A percentile compares a stretch with the other conserved stretches of the same genome.
phyloP scores from a whole-genome alignment of 306 rosid genomes.

The Notholithocarpus densiflorus region DNA sequence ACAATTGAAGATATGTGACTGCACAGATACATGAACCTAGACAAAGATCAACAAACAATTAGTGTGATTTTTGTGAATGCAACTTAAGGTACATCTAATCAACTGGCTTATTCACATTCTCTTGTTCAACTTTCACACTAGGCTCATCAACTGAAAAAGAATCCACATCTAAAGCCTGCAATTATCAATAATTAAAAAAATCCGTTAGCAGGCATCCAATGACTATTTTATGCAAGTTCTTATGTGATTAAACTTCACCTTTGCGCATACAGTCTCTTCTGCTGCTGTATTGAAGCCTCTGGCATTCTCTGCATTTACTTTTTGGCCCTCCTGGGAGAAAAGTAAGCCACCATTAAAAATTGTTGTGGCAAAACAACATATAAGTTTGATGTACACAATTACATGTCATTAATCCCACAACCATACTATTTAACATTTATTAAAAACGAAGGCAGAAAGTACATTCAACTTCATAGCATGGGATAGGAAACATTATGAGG shows the following conservation, averaged over 20 bases:
- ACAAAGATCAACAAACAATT: constrained; percentile 16
- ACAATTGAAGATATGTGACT: background rate
- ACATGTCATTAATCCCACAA: no score
- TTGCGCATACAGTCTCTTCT: constrained; percentile 44
- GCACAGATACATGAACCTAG: constrained; percentile 19
- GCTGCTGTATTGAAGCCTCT: constrained; percentile 42
- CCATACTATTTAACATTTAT: background rate
- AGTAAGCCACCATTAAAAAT: constrained; percentile 18
- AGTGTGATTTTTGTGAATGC: background rate
- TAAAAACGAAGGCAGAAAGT: background rate
- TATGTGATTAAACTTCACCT: constrained; percentile 44
- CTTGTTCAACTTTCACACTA: constrained; percentile 56
- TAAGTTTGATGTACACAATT: background rate
- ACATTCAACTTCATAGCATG: constrained; percentile 3
- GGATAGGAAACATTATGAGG: background rate
- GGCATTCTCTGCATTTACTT: constrained; percentile 47
- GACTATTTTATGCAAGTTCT: constrained; percentile 2
- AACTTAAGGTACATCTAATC: constrained; percentile 37
- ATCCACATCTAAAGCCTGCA: constrained; percentile 63
- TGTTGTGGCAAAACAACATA: background rate
- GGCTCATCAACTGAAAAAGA: constrained; percentile 50
- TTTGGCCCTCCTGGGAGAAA: constrained; percentile 38
- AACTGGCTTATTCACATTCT: constrained; percentile 44
- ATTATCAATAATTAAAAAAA: constrained; percentile 11
- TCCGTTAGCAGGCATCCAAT: background rate